Conservation (phyloP, 208 protist species). For the Trypanosoma brucei region DNA sequence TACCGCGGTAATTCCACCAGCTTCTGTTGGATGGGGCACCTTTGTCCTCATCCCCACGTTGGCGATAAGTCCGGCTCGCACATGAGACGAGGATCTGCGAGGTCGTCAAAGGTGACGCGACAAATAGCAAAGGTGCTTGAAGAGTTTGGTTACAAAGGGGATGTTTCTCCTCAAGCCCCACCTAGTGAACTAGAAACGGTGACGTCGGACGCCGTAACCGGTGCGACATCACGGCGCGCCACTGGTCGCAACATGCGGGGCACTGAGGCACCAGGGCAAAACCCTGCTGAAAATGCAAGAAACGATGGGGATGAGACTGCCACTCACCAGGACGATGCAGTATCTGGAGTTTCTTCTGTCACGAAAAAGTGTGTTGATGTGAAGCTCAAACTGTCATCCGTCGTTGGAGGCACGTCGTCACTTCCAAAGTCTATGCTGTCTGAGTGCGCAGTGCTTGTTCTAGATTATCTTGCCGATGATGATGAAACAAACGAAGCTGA, state of each 20-base stretch:
- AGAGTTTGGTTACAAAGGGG: slow-evolving; percentile 8
- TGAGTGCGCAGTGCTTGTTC: slow-evolving; percentile 11
- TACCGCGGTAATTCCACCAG: slow-evolving; percentile 14
- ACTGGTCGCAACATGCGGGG: too few relatives aligned
- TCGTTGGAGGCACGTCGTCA: slow-evolving; percentile 12
- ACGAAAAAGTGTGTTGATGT: slow-evolving; percentile 4
- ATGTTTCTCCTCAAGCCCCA: too few relatives aligned
- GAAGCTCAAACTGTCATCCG: slow-evolving; percentile 12
- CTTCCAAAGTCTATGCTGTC: slow-evolving; percentile 7
- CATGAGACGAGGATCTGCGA: background rate
- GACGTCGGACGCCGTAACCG: too few relatives aligned
- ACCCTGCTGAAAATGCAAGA: too few relatives aligned
- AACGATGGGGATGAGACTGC: background rate
- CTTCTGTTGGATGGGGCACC: slow-evolving; percentile 33
- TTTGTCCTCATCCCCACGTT: slow-evolving; percentile 19
- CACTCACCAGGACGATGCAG: background rate
- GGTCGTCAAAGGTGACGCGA: background rate
- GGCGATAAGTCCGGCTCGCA: background rate
- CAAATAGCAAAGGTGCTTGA: slow-evolving; percentile 1
- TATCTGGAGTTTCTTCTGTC: background rate
- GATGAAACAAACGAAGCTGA: background rate
- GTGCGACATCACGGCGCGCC: too few relatives aligned
- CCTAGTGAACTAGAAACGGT: too few relatives aligned
- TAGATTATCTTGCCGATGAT: slow-evolving; percentile 21
- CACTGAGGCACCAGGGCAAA: background rate